A percentile compares a stretch with the other conserved stretches of the same genome.
These are phyloP conservation scores for Trichoderma gracile DNA, from an alignment of 2,329 filamentous ascomycete species.

Conservation along the genomic window DNA sequence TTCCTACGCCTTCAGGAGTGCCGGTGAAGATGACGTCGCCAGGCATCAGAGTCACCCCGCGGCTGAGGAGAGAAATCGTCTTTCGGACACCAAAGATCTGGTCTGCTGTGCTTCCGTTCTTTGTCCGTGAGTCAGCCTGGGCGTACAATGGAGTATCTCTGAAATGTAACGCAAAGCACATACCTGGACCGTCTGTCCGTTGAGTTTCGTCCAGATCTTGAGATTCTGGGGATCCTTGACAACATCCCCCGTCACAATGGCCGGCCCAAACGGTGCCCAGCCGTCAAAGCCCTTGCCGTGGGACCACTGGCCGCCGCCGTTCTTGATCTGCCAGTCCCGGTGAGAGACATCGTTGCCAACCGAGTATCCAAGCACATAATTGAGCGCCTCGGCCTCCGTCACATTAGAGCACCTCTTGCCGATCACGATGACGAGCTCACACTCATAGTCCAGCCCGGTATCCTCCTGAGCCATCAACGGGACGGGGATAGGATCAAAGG, in stretches of 20 bases:
- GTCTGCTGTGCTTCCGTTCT: slow-evolving; percentile 58
- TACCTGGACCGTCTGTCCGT: slow-evolving; percentile 59
- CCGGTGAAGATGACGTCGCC: slow-evolving; percentile 69
- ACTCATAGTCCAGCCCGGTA: slow-evolving; percentile 75
- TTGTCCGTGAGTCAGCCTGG: slow-evolving; percentile 7
- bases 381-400: slow-evolving; percentile 63
- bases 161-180: too few species aligned
- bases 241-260: slow-evolving; percentile 60
- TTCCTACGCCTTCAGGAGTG: slow-evolving; percentile 69
- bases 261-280: slow-evolving; percentile 73
- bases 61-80: slow-evolving; percentile 60
- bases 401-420: slow-evolving; percentile 67
- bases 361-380: slow-evolving; percentile 72
- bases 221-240: slow-evolving; percentile 60
- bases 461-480: slow-evolving; percentile 64
- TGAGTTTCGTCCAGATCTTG: slow-evolving; percentile 58
- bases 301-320: slow-evolving; percentile 68
- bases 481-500: slow-evolving; percentile 66
- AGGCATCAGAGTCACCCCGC: slow-evolving; percentile 62
- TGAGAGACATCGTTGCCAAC: slow-evolving; percentile 80
- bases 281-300: slow-evolving; percentile 74
- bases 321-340: slow-evolving; percentile 72
- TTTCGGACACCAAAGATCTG: slow-evolving; percentile 64
- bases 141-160: too few species aligned
- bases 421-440: slow-evolving; percentile 73